These are phyloP conservation scores for Ambrosia artemisiifolia DNA, from an alignment of 129 eudicot genomes.

Conservation along the genomic window DNA sequence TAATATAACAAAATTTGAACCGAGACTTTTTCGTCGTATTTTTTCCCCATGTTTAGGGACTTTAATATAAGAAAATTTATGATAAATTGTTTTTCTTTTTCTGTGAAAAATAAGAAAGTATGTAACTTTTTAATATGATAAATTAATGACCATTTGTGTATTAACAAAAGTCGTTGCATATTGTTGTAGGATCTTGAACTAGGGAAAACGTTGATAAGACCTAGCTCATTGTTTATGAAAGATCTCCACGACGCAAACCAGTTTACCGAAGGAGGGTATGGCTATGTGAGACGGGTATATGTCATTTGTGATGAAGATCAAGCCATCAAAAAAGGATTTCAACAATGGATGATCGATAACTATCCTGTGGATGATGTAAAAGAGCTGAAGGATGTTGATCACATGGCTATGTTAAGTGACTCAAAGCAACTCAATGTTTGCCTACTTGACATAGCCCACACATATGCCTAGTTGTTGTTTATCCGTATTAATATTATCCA, in stretches of 20 bases:
- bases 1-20: too few species aligned
- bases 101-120: neutral
- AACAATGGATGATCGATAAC: constrained; percentile 41
- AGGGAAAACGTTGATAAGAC: constrained; percentile 42
- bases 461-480: neutral
- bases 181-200: constrained; percentile 45
- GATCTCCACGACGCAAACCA: constrained; percentile 17
- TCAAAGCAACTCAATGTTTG: constrained; percentile 31
- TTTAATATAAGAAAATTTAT: too few species aligned
- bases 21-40: too few species aligned
- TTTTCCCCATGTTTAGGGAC: too few species aligned
- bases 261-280: constrained; percentile 40
- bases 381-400: constrained; percentile 54
- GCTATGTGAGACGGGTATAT: constrained; percentile 44
- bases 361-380: constrained; percentile 36
- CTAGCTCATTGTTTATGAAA: constrained; percentile 36
- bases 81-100: neutral
- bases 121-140: too few species aligned
- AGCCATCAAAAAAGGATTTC: constrained; percentile 32
- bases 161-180: neutral
- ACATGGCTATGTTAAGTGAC: constrained; percentile 60
- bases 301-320: constrained; percentile 42
- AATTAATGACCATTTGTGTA: too few species aligned
- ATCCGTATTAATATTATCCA: neutral
- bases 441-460: constrained; percentile 31